Conservation (phyloP, 208 protist species). For the Crithidia brevicula region DNA sequence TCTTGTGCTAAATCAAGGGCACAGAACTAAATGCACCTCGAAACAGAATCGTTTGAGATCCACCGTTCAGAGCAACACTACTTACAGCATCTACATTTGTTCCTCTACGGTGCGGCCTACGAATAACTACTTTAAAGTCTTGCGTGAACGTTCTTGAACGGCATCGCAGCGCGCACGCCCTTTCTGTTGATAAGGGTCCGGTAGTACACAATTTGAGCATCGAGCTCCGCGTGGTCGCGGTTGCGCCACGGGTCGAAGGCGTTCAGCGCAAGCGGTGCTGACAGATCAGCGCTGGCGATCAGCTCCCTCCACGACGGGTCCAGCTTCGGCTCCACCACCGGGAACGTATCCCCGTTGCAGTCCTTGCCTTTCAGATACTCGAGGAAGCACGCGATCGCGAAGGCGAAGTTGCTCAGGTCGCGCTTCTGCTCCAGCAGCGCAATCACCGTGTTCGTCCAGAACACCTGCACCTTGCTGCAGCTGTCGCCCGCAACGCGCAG, state of each 20-base stretch:
- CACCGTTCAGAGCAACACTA: background rate
- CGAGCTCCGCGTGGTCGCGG: constrained; percentile 36
- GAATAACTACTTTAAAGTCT: constrained; percentile 9
- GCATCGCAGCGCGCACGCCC: constrained; percentile 35
- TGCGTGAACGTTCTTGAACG: constrained; percentile 16
- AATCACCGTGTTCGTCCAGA: constrained; percentile 44
- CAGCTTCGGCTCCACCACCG: constrained; percentile 41
- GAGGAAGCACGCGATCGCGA: constrained; percentile 34
- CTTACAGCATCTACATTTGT: background rate
- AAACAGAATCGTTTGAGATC: too few species aligned
- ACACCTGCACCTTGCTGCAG: constrained; percentile 49
- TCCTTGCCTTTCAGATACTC: constrained; percentile 42
- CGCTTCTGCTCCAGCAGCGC: constrained; percentile 19
- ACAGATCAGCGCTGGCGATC: constrained; percentile 21
- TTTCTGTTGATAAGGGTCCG: constrained; percentile 38
- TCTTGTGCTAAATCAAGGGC: too few species aligned
- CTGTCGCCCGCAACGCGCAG: constrained; percentile 42
- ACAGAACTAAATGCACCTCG: too few species aligned
- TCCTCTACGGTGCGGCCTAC: background rate
- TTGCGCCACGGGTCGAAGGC: constrained; percentile 42
- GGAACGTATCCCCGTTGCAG: constrained; percentile 30
- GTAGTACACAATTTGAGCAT: constrained; percentile 36
- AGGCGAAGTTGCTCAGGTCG: constrained; percentile 39
- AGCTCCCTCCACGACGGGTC: constrained; percentile 28
- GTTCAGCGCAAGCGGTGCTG: constrained; percentile 32